Conservation (phyloP, 768 basidiomycete genomes). For the Leccinum ochraceum region DNA sequence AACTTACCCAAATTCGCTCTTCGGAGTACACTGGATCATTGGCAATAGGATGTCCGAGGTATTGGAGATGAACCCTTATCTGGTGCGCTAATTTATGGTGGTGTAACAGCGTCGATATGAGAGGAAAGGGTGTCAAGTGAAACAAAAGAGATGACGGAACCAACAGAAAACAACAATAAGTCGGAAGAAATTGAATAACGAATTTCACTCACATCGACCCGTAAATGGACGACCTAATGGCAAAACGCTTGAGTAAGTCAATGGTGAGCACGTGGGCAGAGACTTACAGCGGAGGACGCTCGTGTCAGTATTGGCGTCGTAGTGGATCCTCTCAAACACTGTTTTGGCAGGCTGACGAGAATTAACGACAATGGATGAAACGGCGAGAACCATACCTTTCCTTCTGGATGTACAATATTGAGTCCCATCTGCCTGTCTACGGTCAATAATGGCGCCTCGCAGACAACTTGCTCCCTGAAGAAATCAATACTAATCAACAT, state of each 20-base stretch:
- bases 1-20: slow-evolving; percentile 67
- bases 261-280: background rate
- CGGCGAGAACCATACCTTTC: slow-evolving; percentile 59
- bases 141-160: background rate
- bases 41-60: slow-evolving; percentile 88
- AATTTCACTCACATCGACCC: slow-evolving; percentile 73
- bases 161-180: background rate
- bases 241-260: slow-evolving; percentile 4
- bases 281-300: slow-evolving; percentile 81
- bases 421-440: slow-evolving; percentile 97
- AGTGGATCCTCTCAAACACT: slow-evolving; percentile 78
- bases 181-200: background rate
- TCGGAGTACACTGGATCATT: slow-evolving; percentile 95
- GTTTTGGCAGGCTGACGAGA: slow-evolving; percentile 76
- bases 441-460: slow-evolving; percentile 85
- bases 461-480: slow-evolving; percentile 71
- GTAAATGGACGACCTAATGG: slow-evolving; percentile 79
- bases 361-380: background rate
- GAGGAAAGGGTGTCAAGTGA: background rate
- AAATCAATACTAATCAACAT: slow-evolving; percentile 1
- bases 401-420: slow-evolving; percentile 93
- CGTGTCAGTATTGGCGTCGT: slow-evolving; percentile 77
- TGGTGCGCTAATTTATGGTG: slow-evolving; percentile 73
- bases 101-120: slow-evolving; percentile 8
- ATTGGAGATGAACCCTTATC: slow-evolving; percentile 95